A percentile compares a stretch with the other conserved stretches of the same genome.
Conservation (phyloP, 148 eudicot species). For the Dysphania ambrosioides region DNA sequence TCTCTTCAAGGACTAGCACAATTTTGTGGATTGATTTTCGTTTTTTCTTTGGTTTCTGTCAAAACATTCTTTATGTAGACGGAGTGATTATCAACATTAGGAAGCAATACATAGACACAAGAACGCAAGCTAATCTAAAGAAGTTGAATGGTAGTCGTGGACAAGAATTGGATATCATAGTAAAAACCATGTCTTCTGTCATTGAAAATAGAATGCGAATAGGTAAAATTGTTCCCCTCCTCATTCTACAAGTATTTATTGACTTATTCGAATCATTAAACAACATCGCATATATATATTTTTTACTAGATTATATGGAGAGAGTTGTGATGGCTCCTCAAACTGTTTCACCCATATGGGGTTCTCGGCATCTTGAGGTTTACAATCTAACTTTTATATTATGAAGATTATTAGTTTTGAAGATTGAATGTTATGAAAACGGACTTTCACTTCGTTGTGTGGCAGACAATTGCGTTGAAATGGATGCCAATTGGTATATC, state of each 20-base stretch:
- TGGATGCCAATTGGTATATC: conserved; percentile 46
- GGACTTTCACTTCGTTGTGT: not conserved
- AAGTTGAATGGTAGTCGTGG: conserved; percentile 36
- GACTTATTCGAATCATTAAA: not conserved
- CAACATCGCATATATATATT: not conserved
- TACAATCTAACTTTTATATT: not conserved
- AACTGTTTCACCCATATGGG: conserved; percentile 40
- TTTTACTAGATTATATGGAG: conserved; percentile 32
- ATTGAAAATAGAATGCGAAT: conserved; percentile 38
- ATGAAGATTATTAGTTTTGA: not conserved
- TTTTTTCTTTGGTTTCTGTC: no score
- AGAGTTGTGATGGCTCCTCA: conserved; percentile 34
- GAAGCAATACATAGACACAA: conserved; percentile 47
- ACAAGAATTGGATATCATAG: conserved; percentile 27
- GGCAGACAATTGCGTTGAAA: conserved; percentile 45
- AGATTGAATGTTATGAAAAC: not conserved
- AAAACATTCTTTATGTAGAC: no score
- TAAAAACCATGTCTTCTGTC: conserved; percentile 34
- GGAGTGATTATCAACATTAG: conserved; percentile 35
- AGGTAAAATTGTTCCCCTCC: conserved; percentile 28
- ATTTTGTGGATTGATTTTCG: no score
- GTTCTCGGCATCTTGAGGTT: conserved; percentile 47
- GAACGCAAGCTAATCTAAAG: conserved; percentile 52
- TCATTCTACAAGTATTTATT: not conserved
- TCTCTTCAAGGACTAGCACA: no score